Evolutionary conservation across 176 grass and related monocot species (phyloP).

Genomic region (Carex myosuroides): DNA sequence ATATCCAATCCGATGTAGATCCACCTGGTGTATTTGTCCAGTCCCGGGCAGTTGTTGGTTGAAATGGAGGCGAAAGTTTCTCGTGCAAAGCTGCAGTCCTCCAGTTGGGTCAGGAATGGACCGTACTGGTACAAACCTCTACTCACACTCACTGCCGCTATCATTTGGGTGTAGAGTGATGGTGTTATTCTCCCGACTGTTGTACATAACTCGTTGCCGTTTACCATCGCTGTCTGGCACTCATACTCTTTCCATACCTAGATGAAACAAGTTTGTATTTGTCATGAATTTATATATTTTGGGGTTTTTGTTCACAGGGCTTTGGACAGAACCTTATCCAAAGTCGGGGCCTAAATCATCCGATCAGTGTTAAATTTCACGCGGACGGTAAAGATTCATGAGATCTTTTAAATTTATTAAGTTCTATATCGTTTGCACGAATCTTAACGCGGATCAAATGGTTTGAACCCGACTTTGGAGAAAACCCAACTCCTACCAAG

Average conservation of each 20-base stretch:
- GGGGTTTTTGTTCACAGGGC: too few species aligned
- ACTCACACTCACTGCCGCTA: slow-evolving; percentile 48
- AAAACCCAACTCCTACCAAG: too few species aligned
- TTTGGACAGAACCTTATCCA: too few species aligned
- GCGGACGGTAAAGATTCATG: too few species aligned
- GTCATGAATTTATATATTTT: not conserved
- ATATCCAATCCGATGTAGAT: slow-evolving; percentile 34
- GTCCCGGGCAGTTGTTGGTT: slow-evolving; percentile 31
- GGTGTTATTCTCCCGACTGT: slow-evolving; percentile 59
- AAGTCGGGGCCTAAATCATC: too few species aligned
- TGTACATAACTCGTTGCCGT: slow-evolving; percentile 46
- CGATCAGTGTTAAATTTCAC: too few species aligned
- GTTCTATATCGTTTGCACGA: too few species aligned
- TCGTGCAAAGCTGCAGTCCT: slow-evolving; percentile 78
- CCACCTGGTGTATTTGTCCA: slow-evolving; percentile 26
- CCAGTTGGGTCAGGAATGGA: slow-evolving; percentile 64
- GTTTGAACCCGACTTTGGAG: too few species aligned
- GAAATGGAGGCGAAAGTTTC: slow-evolving; percentile 32
- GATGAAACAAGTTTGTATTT: not conserved
- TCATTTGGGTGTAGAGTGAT: slow-evolving; percentile 63
- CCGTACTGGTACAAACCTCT: slow-evolving; percentile 56
- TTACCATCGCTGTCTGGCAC: slow-evolving; percentile 25
- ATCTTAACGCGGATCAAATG: too few species aligned
- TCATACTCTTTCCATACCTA: slow-evolving; percentile 61
- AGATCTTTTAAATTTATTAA: too few species aligned